Conservation (phyloP, 768 basidiomycete species). For the Amanita thiersii region DNA sequence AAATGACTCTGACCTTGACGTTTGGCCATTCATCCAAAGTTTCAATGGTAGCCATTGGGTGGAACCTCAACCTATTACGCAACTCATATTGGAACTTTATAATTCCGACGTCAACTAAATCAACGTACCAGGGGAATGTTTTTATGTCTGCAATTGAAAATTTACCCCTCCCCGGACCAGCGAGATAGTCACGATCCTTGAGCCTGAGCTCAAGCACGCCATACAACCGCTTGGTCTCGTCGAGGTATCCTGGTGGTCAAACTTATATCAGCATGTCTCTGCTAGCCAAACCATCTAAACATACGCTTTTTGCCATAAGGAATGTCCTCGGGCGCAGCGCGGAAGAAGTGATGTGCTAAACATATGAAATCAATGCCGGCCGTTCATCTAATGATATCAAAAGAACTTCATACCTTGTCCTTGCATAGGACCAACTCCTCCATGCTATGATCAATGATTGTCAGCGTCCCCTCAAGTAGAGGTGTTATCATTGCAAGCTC, state of each 20-base stretch:
- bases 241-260: conserved; percentile 48
- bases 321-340: conserved; percentile 57
- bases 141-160: conserved; percentile 71
- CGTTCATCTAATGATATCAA: background rate
- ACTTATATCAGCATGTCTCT: background rate
- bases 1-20: conserved; percentile 27
- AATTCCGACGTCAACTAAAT: too few species aligned
- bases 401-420: conserved; percentile 37
- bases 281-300: conserved; percentile 10
- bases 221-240: conserved; percentile 80
- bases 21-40: conserved; percentile 56
- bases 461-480: background rate
- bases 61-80: conserved; percentile 43
- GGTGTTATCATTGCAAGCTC: conserved; percentile 6
- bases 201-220: conserved; percentile 77
- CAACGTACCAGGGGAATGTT: conserved; percentile 37
- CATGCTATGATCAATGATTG: conserved; percentile 39
- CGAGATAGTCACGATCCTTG: conserved; percentile 69
- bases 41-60: conserved; percentile 41
- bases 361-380: background rate
- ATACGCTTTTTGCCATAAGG: conserved; percentile 61
- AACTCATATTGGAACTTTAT: too few species aligned
- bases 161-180: conserved; percentile 63
- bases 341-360: conserved; percentile 62
- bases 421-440: conserved; percentile 85